These are phyloP conservation scores for Verruconis gallopava DNA, from an alignment of 2,329 filamentous ascomycete species.

Conservation along the genomic window DNA sequence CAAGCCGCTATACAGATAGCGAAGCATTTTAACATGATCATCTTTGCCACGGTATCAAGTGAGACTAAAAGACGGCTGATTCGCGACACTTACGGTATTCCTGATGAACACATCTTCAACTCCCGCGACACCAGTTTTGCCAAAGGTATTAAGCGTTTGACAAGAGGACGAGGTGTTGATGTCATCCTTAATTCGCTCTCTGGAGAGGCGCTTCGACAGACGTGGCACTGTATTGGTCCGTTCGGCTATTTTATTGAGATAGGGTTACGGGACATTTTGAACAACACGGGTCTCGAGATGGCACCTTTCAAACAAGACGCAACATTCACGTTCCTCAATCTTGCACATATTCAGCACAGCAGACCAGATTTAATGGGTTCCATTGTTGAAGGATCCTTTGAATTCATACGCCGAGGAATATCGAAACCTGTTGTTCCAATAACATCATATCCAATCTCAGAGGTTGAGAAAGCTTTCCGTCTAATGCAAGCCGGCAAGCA, in stretches of 20 bases:
- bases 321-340: neutral
- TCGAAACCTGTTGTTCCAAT: neutral
- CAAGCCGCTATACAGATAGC: slow-evolving; percentile 20
- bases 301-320: neutral
- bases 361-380: neutral
- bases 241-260: slow-evolving; percentile 13
- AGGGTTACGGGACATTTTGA: slow-evolving; percentile 14
- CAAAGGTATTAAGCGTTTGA: slow-evolving; percentile 14
- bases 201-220: slow-evolving; percentile 13
- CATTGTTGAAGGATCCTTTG: neutral
- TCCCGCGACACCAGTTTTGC: slow-evolving; percentile 17
- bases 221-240: slow-evolving; percentile 4
- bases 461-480: neutral
- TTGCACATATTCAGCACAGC: slow-evolving; percentile 2
- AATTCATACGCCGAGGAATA: neutral
- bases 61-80: slow-evolving; percentile 15
- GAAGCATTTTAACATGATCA: slow-evolving; percentile 14
- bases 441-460: neutral
- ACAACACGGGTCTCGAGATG: slow-evolving; percentile 11
- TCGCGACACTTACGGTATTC: slow-evolving; percentile 13
- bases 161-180: slow-evolving; percentile 22
- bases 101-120: slow-evolving; percentile 21
- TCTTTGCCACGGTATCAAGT: slow-evolving; percentile 18
- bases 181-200: slow-evolving; percentile 20
- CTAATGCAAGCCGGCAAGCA: slow-evolving; percentile 1